Evolutionary conservation across 75 land plant species (phyloP).

Genomic region (Cryptomeria japonica): DNA sequence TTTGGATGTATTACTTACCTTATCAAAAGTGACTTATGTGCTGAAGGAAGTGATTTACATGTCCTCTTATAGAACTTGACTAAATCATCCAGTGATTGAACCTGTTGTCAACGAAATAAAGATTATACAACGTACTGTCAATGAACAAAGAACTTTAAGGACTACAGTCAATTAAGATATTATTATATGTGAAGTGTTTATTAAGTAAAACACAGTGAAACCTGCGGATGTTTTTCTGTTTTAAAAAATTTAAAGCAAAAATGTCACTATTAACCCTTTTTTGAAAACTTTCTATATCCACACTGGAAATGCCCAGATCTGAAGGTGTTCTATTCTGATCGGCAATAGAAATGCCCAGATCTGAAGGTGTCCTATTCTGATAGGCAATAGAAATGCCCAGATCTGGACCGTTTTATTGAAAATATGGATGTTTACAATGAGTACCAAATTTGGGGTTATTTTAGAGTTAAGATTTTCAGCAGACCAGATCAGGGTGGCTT

Average conservation of each 20-base stretch:
- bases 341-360: too few species aligned
- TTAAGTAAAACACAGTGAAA: background rate
- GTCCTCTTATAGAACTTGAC: slow-evolving; percentile 28
- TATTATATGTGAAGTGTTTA: background rate
- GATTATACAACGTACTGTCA: background rate
- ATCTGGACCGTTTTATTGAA: background rate
- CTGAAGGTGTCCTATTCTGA: too few species aligned
- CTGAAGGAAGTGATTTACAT: slow-evolving; percentile 42
- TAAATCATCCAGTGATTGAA: slow-evolving; percentile 65
- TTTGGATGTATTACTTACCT: slow-evolving; percentile 37
- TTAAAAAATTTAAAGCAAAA: background rate
- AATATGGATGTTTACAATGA: background rate
- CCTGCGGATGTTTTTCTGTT: background rate
- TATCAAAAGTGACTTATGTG: slow-evolving; percentile 53
- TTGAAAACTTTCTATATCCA: background rate
- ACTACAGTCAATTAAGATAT: background rate
- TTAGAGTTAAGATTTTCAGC: too few species aligned
- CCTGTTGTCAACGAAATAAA: background rate
- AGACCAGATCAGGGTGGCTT: too few species aligned
- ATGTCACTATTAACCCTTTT: background rate
- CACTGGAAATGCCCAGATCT: too few species aligned
- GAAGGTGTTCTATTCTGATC: too few species aligned
- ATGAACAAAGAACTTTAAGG: background rate
- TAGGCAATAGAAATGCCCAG: background rate
- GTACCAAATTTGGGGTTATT: background rate